Evolutionary conservation across 305 asterid species (phyloP).

Genomic region (Euphrasia arctica): DNA sequence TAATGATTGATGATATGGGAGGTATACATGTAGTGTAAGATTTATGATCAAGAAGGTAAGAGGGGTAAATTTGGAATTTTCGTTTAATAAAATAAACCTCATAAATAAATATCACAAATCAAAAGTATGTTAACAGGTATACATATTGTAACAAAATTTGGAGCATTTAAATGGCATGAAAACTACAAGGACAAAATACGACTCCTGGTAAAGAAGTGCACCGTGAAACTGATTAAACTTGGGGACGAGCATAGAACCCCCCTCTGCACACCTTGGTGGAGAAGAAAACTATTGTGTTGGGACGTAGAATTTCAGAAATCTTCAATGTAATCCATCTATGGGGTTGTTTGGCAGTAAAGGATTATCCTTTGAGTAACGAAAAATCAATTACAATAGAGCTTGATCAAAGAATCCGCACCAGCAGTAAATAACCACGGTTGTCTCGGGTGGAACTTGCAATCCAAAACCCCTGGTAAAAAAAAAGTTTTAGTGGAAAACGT

Average conservation of each 20-base stretch:
- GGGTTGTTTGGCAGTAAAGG: slow-evolving; percentile 7
- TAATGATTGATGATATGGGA: background rate
- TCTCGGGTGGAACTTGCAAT: slow-evolving; percentile 93
- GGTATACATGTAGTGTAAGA: background rate
- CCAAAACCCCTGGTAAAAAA: slow-evolving; percentile 71
- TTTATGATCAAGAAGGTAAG: background rate
- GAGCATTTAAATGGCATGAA: too few relatives aligned
- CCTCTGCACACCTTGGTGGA: background rate
- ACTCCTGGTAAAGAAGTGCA: too few relatives aligned
- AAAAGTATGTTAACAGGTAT: background rate
- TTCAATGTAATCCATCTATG: background rate
- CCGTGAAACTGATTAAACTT: too few relatives aligned
- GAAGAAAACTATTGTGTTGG: slow-evolving; percentile 9
- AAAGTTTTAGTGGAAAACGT: background rate
- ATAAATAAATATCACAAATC: background rate
- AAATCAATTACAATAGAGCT: slow-evolving; percentile 62
- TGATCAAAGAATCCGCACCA: slow-evolving; percentile 78
- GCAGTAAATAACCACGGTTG: slow-evolving; percentile 98
- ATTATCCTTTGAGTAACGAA: background rate
- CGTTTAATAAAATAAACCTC: too few relatives aligned
- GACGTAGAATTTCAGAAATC: background rate
- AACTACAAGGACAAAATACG: too few relatives aligned
- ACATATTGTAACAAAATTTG: too few relatives aligned
- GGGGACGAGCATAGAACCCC: background rate
- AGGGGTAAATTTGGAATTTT: too few relatives aligned